Percentiles rank a stretch among this genome's conserved stretches.
Evolutionary conservation across 768 basidiomycete species (phyloP).

Genomic region (Galerina sulciceps): DNA sequence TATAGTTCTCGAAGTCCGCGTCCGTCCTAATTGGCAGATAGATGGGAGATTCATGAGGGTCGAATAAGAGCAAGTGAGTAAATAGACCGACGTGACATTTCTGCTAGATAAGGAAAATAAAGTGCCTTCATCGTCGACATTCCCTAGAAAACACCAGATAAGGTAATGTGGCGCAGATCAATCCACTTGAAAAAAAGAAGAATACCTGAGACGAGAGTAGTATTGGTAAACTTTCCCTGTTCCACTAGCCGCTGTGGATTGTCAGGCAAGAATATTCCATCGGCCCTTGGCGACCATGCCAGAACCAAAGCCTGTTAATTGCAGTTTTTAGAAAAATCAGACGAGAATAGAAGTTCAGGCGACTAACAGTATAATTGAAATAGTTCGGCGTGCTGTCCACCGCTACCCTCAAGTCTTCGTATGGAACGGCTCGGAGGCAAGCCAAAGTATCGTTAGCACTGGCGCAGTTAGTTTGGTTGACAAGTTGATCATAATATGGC

Average conservation of each 20-base stretch:
- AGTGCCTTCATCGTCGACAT: conserved; percentile 47
- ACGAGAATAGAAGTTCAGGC: conserved; percentile 25
- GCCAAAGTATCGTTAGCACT: conserved; percentile 42
- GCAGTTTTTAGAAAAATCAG: conserved; percentile 31
- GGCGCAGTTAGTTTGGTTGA: conserved; percentile 44
- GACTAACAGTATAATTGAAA: conserved; percentile 22
- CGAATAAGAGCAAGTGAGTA: not conserved
- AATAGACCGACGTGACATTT: conserved; percentile 27
- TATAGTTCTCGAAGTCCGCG: conserved; percentile 33
- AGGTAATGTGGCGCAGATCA: not conserved
- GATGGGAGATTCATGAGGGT: no score
- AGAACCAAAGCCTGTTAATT: conserved; percentile 27
- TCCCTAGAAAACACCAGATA: conserved; percentile 21
- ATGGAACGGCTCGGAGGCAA: conserved; percentile 47
- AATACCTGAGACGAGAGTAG: conserved; percentile 22
- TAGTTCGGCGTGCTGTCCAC: conserved; percentile 47
- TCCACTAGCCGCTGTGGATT: conserved; percentile 33
- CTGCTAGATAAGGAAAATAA: conserved; percentile 24
- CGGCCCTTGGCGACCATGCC: conserved; percentile 41
- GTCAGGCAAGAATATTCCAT: conserved; percentile 40
- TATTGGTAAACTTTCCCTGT: conserved; percentile 37
- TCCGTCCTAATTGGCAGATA: conserved; percentile 20
- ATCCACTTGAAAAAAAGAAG: not conserved
- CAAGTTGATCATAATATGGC: conserved; percentile 50
- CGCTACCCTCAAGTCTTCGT: conserved; percentile 42